A percentile compares a stretch with the other conserved stretches of the same genome.
These are phyloP conservation scores for Lepidium didymum DNA, from an alignment of 345 rosid genomes.

Conservation along the genomic window DNA sequence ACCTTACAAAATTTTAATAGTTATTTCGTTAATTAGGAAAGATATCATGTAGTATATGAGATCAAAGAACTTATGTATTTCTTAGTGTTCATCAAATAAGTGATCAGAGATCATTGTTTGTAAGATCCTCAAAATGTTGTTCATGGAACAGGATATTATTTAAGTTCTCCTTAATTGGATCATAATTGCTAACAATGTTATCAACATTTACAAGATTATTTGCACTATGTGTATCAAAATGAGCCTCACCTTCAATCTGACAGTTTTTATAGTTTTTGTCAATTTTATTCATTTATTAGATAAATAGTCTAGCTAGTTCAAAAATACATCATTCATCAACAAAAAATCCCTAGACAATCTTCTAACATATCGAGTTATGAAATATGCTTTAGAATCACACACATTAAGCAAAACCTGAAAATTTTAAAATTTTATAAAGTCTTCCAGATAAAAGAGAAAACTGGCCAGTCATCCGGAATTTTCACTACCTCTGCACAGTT, in stretches of 20 bases:
- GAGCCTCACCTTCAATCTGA: neutral
- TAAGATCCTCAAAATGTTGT: neutral
- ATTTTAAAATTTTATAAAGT: no score
- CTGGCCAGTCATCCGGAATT: no score
- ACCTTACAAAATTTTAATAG: neutral
- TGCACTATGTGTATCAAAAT: neutral
- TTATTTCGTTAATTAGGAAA: neutral
- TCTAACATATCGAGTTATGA: no score
- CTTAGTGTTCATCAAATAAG: neutral
- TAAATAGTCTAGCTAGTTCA: no score
- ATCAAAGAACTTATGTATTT: neutral
- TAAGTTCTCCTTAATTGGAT: neutral
- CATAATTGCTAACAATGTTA: neutral
- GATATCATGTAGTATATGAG: neutral
- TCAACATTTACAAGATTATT: neutral
- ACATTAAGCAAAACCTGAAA: no score
- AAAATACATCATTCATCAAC: no score
- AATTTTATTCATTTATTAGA: no score
- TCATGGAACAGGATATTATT: neutral
- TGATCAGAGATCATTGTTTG: neutral
- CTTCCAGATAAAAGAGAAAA: no score
- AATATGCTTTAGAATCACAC: no score
- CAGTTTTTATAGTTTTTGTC: no score
- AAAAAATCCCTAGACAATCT: no score
- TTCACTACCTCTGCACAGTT: no score